These are phyloP conservation scores for California macrophylla DNA, from an alignment of 441 rosid species.

Conservation along the genomic window DNA sequence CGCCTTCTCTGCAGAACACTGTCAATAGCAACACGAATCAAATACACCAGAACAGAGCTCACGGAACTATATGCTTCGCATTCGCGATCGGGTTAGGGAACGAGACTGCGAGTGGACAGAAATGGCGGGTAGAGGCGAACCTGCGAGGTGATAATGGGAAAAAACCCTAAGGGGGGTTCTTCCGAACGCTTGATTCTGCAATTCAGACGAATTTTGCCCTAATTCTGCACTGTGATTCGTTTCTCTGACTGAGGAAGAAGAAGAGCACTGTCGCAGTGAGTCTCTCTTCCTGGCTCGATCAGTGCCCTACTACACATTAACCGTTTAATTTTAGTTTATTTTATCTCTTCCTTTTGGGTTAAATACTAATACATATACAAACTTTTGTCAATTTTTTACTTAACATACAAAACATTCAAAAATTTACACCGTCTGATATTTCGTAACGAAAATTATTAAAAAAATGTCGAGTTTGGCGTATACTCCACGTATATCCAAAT, in stretches of 20 bases:
- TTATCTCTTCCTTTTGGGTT: too few relatives aligned
- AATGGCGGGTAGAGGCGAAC: not conserved
- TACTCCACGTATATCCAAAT: too few relatives aligned
- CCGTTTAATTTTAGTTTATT: too few relatives aligned
- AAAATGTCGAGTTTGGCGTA: too few relatives aligned
- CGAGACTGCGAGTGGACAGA: not conserved
- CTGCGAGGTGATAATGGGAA: not conserved
- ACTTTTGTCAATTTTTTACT: too few relatives aligned
- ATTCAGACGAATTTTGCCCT: not conserved
- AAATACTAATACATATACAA: too few relatives aligned
- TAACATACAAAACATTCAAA: too few relatives aligned
- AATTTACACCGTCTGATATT: too few relatives aligned
- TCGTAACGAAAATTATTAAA: too few relatives aligned
- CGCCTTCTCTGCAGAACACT: not conserved
- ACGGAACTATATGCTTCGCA: not conserved
- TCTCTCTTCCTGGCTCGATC: not conserved
- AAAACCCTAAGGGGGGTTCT: not conserved
- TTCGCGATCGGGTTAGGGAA: not conserved
- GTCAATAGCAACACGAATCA: not conserved
- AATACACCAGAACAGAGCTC: not conserved
- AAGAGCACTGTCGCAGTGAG: not conserved
- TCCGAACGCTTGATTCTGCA: not conserved
- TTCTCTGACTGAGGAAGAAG: not conserved
- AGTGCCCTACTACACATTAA: not conserved
- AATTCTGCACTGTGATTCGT: not conserved